These are phyloP conservation scores for Corylus avellana DNA, from an alignment of 306 rosid genomes.

Conservation along the genomic window DNA sequence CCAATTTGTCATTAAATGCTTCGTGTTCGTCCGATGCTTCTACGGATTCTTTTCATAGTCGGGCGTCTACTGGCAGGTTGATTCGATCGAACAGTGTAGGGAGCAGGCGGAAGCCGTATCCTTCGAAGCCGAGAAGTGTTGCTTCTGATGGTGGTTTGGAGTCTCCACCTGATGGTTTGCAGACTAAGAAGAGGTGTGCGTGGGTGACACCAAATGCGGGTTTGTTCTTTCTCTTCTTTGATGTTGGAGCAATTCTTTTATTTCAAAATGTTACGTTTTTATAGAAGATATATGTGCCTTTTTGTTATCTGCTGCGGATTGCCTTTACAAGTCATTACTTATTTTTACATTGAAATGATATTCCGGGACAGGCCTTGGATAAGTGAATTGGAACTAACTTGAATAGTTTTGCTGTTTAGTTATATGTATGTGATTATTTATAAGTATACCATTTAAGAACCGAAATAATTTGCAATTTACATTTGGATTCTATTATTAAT, in stretches of 20 bases:
- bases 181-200: conserved; percentile 67
- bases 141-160: conserved; percentile 66
- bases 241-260: background rate
- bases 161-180: conserved; percentile 54
- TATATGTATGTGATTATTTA: background rate
- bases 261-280: conserved; percentile 13
- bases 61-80: conserved; percentile 81
- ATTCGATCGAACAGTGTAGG: conserved; percentile 62
- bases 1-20: conserved; percentile 69
- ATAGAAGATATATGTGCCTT: background rate
- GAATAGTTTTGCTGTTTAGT: background rate
- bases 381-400: conserved; percentile 1
- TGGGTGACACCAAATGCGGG: conserved; percentile 92
- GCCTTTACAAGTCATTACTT: background rate
- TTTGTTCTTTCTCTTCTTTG: conserved; percentile 38
- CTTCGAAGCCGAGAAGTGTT: conserved; percentile 73
- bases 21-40: conserved; percentile 90
- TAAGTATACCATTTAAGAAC: background rate
- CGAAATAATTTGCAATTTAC: background rate
- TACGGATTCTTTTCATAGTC: conserved; percentile 79
- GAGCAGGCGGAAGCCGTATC: conserved; percentile 54
- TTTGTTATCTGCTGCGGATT: background rate
- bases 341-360: background rate
- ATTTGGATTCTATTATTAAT: background rate
- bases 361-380: background rate